phyloP scores from a whole-genome alignment of 306 rosid species.

The Dryas drummondii region DNA sequence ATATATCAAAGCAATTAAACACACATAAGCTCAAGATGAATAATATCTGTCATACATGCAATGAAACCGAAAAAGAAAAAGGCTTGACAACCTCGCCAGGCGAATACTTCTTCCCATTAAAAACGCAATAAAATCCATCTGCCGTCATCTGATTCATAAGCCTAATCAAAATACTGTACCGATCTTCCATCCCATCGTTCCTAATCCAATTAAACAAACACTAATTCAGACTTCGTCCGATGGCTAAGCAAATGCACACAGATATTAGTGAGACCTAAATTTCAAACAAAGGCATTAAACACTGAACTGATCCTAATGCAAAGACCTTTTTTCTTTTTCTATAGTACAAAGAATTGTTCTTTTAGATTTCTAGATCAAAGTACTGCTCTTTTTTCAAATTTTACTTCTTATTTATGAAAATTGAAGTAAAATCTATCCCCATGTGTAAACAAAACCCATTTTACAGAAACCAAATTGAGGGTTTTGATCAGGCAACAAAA shows the following conservation, averaged over 20 bases:
- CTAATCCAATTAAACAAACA: slow-evolving; percentile 32
- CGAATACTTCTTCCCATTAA: slow-evolving; percentile 72
- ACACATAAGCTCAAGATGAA: neutral
- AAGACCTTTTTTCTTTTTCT: neutral
- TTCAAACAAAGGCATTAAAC: neutral
- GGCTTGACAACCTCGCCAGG: slow-evolving; percentile 60
- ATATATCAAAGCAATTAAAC: neutral
- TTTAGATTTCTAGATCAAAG: neutral
- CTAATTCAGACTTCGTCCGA: neutral
- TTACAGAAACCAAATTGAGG: slow-evolving; percentile 8
- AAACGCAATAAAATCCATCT: slow-evolving; percentile 50
- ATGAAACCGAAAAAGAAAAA: neutral
- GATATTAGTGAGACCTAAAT: neutral
- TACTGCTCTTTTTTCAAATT: neutral
- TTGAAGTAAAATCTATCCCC: neutral
- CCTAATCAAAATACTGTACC: slow-evolving; percentile 69
- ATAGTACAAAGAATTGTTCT: neutral
- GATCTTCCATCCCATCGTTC: slow-evolving; percentile 87
- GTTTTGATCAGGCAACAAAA: neutral
- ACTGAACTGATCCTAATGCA: neutral
- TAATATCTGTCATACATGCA: neutral
- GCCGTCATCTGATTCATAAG: slow-evolving; percentile 49
- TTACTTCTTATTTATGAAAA: neutral
- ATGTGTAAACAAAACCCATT: neutral
- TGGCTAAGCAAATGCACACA: neutral